Evolutionary conservation across 1,139 yeast species (phyloP), one percentile per base, ranked within the genome.

Genomic region (Meyerozyma smithsonii): DNA sequence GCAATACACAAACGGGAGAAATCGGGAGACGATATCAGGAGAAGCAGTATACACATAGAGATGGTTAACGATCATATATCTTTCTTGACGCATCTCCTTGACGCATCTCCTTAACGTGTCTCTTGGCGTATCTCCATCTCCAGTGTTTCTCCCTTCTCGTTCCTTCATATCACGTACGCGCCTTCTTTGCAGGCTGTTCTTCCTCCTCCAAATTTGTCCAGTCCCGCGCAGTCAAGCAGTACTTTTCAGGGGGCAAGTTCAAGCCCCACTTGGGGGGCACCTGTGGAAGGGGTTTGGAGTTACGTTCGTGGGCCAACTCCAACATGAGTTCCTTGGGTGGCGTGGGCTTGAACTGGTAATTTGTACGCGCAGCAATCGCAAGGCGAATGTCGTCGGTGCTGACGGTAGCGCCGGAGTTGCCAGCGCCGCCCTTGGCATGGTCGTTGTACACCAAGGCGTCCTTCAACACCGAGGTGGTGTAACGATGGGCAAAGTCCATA

Each of bases 161-260:
- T 7, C 5, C 10, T 5, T 4, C 17, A 4, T 4, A 14, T 14
- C 10, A 26, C 5, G 10, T 26, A 11, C 21, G 20, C 15, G 11
- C n/a, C 21, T 18, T 15, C 20, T 30, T 30, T 8, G 34, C 11
- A 11, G 34, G 34, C 11, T 30, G 20, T 30, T 30, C 34, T 10
- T 30, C 34, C 21, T 30, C 51, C 28, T 48, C 51, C 23, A 49
- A 39, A 32, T 41, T 59, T 39, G 78, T 81, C 82, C 89, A 83
- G 50, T 86, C 92, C 47, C 77, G 75, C 2, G 88, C 89, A 0
- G 96, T 89, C 42, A 92, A 66, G 62, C 97, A 92, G 65, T 89
- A 90, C 74, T 90, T 92, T 66, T 92, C 98, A 8, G 98, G 98
- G 4, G 99, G 99, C 42, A 94, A 70, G 46, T 97, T 78, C 41